Percentiles rank a stretch among this genome's conserved stretches.
phyloP scores from a whole-genome alignment of 345 rosid species.

The Litchi chinensis region DNA sequence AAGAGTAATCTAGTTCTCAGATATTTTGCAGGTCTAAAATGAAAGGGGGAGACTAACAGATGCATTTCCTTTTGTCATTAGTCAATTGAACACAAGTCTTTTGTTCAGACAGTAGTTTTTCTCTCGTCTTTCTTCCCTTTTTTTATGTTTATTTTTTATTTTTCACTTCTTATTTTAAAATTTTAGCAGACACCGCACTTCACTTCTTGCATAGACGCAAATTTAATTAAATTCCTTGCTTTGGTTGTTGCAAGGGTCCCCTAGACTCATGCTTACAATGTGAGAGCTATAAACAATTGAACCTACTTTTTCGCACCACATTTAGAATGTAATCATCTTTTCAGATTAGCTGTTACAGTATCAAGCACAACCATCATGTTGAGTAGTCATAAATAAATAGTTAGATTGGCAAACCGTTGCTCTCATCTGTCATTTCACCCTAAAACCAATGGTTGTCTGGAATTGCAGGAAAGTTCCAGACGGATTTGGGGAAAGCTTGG shows the following conservation, averaged over 20 bases:
- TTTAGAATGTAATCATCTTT: too few relatives aligned
- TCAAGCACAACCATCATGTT: neutral
- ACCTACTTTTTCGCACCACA: neutral
- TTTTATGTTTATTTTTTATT: too few relatives aligned
- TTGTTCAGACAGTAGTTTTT: neutral
- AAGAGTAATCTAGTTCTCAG: neutral
- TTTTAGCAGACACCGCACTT: neutral
- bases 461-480: slow-evolving; percentile 80
- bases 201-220: too few relatives aligned
- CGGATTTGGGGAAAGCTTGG: slow-evolving; percentile 89
- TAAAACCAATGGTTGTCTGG: neutral
- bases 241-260: neutral
- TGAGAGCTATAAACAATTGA: neutral
- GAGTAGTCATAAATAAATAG: neutral
- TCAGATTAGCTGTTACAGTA: neutral
- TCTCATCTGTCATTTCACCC: neutral
- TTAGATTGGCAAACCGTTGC: neutral
- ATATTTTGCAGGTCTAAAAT: neutral
- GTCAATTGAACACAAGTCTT: neutral
- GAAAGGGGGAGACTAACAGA: neutral
- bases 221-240: too few relatives aligned
- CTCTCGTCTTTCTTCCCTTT: neutral
- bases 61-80: neutral
- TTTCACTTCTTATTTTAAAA: neutral
- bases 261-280: neutral